Evolutionary conservation across 495 filamentous ascomycete species (phyloP), one percentile per base, ranked within the genome.

Genomic region (Podospora pseudopauciseta): DNA sequence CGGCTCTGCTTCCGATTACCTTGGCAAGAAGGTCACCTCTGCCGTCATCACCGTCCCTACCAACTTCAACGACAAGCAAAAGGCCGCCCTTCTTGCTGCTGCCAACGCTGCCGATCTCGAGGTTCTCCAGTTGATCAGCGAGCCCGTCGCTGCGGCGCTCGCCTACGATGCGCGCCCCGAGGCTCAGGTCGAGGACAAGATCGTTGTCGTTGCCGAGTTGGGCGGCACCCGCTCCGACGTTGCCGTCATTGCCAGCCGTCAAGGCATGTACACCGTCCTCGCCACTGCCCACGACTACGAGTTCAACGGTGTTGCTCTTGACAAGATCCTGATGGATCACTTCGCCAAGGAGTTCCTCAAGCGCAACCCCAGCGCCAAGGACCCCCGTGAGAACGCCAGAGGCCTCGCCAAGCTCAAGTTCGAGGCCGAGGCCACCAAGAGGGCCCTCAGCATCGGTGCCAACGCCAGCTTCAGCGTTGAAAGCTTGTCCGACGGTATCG

Each of bases 281-380:
- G 93, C 96, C 4, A 96, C 94, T 39, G 88, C 89, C 16, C 95
- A 99, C 80, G 95, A 99, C 83, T 97, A 96, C 78, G 92, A 96
- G 75, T 90, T 92, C 67, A 87, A 89, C 61, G 95, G 95, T 72
- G 80, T 85, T 27, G 87, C 91, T 59, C 82, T 99, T 44, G 95
- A 99, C 80, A 85, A 94, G 74, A 88, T 96, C 49, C 85, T 99
- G 60, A 90, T 97, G 72, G 94, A 98, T 77, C 89, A 97, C 84
- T 97, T 97, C 73, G 90, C 95, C 67, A 98, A 99, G 86, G 95
- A 97, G 79, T 99, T 99, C 81, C 84, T 94, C 70, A 97, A 98
- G 87, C 78, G 79, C 72, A 93, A 96, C 83, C 82, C 94, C 78
- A 92, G 93, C 32, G 69, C 69, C 78, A 86, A 84, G 60, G 95